A percentile compares a stretch with the other conserved stretches of the same genome.
Conservation (phyloP, 306 rosid genomes). For the Echinosophora koreensis region DNA sequence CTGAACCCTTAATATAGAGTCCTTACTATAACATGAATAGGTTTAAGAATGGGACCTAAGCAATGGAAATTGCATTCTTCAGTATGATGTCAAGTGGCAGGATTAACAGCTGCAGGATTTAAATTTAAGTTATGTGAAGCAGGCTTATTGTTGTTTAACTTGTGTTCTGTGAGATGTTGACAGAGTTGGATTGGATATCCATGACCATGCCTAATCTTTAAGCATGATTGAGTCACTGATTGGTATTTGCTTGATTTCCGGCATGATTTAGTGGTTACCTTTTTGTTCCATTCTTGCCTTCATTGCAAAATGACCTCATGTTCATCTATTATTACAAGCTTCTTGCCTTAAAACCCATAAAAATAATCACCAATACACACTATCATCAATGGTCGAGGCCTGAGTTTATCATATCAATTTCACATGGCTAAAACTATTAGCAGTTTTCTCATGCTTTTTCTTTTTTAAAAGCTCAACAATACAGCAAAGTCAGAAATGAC, state of each 20-base stretch:
- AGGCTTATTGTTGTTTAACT: slow-evolving; percentile 28
- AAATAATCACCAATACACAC: slow-evolving; percentile 2
- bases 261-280: slow-evolving; percentile 15
- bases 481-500: background rate
- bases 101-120: slow-evolving; percentile 20
- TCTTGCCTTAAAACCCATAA: background rate
- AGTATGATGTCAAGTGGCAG: slow-evolving; percentile 4
- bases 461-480: background rate
- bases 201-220: slow-evolving; percentile 36
- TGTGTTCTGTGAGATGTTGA: background rate
- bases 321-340: background rate
- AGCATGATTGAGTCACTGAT: slow-evolving; percentile 31
- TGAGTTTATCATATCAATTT: no score
- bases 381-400: background rate
- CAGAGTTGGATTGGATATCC: background rate
- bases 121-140: slow-evolving; percentile 28
- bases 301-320: background rate
- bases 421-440: no score
- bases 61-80: background rate
- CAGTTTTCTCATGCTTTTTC: background rate
- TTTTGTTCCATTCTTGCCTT: slow-evolving; percentile 2
- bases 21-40: background rate
- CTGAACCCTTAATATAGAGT: slow-evolving; percentile 2
- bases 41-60: slow-evolving; percentile 13
- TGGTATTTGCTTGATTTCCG: slow-evolving; percentile 16